Percentiles rank a stretch among this genome's conserved stretches.
phyloP scores from a whole-genome alignment of 345 rosid species.

The Limnanthes douglasii region DNA sequence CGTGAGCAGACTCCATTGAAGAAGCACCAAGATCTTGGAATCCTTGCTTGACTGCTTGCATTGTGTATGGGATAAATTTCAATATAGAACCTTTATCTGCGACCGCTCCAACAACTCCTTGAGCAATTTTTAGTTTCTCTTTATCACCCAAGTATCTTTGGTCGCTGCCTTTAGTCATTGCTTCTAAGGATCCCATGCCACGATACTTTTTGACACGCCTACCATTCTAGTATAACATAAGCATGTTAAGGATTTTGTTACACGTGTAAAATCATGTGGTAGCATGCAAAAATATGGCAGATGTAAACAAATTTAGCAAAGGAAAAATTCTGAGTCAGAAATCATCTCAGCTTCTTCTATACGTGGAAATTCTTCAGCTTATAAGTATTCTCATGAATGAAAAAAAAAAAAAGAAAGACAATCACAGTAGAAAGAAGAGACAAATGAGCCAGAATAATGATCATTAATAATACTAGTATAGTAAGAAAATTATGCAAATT shows the following conservation, averaged over 20 bases:
- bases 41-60: conserved; percentile 98
- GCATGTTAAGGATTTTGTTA: neutral
- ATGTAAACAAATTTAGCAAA: too few relatives aligned
- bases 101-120: conserved; percentile 95
- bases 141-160: conserved; percentile 81
- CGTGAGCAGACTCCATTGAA: conserved; percentile 61
- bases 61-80: conserved; percentile 67
- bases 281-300: too few relatives aligned
- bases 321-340: too few relatives aligned
- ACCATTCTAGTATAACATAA: conserved; percentile 32
- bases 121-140: conserved; percentile 84
- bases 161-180: conserved; percentile 96
- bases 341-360: too few relatives aligned
- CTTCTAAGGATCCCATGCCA: conserved; percentile 98
- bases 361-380: too few relatives aligned
- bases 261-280: too few relatives aligned
- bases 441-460: too few relatives aligned
- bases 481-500: too few relatives aligned
- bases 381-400: too few relatives aligned
- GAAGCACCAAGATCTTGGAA: conserved; percentile 93
- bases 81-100: conserved; percentile 91
- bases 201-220: conserved; percentile 55
- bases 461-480: too few relatives aligned
- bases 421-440: too few relatives aligned
- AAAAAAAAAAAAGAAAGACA: too few relatives aligned